Conservation (phyloP, 495 filamentous ascomycete species). For the Podospora pseudoanserina region DNA sequence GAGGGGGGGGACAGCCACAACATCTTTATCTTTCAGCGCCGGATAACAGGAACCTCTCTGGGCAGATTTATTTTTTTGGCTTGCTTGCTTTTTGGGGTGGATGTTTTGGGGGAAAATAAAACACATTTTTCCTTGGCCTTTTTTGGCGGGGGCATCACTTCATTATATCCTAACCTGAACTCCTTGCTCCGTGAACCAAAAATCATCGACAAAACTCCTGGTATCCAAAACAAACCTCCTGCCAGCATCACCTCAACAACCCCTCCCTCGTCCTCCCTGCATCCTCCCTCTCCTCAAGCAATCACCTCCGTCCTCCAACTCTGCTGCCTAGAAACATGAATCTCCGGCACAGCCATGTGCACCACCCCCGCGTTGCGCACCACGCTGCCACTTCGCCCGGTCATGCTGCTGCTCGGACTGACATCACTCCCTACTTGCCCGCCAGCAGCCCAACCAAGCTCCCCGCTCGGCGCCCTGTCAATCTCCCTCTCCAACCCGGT, state of each 20-base stretch:
- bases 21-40: not conserved
- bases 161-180: not conserved
- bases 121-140: not conserved
- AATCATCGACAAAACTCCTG: not conserved
- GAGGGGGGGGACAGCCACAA: not conserved
- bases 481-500: constrained; percentile 28
- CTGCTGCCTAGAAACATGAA: constrained; percentile 12
- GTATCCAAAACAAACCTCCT: not conserved
- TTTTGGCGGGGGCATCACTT: not conserved
- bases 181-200: not conserved
- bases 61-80: not conserved
- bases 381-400: constrained; percentile 23
- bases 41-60: not conserved
- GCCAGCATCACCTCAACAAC: constrained; percentile 5
- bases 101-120: not conserved
- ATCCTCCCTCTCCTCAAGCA: constrained; percentile 10
- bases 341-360: constrained; percentile 2
- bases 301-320: constrained; percentile 29
- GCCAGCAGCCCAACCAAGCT: constrained; percentile 37
- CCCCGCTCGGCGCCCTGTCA: constrained; percentile 35
- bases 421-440: not conserved
- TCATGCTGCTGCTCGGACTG: constrained; percentile 24
- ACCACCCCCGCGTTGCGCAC: constrained; percentile 2
- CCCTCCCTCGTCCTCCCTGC: constrained; percentile 8
- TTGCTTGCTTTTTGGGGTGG: not conserved